These are phyloP conservation scores for Arachis hypogaea DNA, from an alignment of 306 rosid species.

Conservation along the genomic window DNA sequence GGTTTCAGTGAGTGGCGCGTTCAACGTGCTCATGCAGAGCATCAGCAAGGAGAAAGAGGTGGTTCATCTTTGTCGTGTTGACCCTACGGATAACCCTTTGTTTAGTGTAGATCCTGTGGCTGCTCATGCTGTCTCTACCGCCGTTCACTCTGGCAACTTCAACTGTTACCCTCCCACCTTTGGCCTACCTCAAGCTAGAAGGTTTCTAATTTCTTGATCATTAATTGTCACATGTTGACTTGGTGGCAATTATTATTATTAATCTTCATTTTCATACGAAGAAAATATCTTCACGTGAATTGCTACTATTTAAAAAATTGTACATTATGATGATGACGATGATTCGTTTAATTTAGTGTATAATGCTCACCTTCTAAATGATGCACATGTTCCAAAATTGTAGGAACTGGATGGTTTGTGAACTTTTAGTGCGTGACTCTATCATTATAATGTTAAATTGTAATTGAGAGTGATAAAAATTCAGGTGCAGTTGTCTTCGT, in stretches of 20 bases:
- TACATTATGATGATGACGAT: no score
- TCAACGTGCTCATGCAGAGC: conserved; percentile 30
- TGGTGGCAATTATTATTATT: not conserved
- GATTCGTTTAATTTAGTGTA: no score
- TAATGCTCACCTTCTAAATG: no score
- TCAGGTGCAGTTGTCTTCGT: no score
- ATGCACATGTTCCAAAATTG: no score
- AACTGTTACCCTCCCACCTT: conserved; percentile 55
- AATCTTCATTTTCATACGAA: no score
- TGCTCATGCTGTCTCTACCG: conserved; percentile 38
- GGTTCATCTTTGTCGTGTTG: conserved; percentile 51
- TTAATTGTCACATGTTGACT: not conserved
- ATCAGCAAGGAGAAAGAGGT: conserved; percentile 36
- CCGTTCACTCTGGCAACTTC: conserved; percentile 43
- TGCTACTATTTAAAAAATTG: no score
- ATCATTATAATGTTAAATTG: no score
- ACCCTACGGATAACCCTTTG: conserved; percentile 47
- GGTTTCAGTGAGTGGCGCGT: conserved; percentile 45
- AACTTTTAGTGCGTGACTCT: no score
- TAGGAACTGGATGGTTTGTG: no score
- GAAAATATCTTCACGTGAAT: no score
- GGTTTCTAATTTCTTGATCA: conserved; percentile 30
- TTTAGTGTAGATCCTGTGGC: conserved; percentile 36
- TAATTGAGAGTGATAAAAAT: no score
- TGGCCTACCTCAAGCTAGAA: conserved; percentile 48